Evolutionary conservation across 1,139 yeast genomes (phyloP).

Genomic region (Yamadazyma blattariae): DNA sequence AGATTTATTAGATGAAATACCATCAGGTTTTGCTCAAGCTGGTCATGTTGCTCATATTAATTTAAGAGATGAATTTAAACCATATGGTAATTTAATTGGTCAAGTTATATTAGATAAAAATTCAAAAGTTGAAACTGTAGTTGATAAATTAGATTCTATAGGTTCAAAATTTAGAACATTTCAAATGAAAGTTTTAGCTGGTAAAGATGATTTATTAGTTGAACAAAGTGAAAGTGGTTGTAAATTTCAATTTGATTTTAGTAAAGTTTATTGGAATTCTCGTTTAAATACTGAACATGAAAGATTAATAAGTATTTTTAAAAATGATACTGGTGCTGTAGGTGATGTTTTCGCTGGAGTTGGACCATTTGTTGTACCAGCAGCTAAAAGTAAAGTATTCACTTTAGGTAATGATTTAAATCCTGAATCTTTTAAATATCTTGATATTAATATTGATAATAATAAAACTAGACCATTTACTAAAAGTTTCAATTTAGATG

Average conservation of each 20-base stretch:
- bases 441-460: slow-evolving; percentile 57
- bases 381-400: slow-evolving; percentile 77
- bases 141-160: slow-evolving; percentile 87
- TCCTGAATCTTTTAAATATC: slow-evolving; percentile 75
- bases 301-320: slow-evolving; percentile 62
- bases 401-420: slow-evolving; percentile 93
- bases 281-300: slow-evolving; percentile 93
- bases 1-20: slow-evolving; percentile 65
- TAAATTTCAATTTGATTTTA: slow-evolving; percentile 80
- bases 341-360: slow-evolving; percentile 99
- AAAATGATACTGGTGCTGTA: slow-evolving; percentile 55
- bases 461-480: slow-evolving; percentile 68
- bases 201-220: slow-evolving; percentile 68
- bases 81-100: slow-evolving; percentile 79
- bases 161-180: slow-evolving; percentile 89
- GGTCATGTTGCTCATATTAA: slow-evolving; percentile 97
- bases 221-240: slow-evolving; percentile 91
- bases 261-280: slow-evolving; percentile 97
- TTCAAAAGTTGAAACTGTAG: slow-evolving; percentile 76
- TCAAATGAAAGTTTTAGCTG: slow-evolving; percentile 91
- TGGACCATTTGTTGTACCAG: slow-evolving; percentile 97
- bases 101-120: slow-evolving; percentile 90
- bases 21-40: slow-evolving; percentile 88
- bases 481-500: slow-evolving; percentile 70
- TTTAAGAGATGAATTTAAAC: slow-evolving; percentile 79